Base-by-base conservation (phyloP, 139 green algal species). In the Volvox reticuliferus region DNA sequence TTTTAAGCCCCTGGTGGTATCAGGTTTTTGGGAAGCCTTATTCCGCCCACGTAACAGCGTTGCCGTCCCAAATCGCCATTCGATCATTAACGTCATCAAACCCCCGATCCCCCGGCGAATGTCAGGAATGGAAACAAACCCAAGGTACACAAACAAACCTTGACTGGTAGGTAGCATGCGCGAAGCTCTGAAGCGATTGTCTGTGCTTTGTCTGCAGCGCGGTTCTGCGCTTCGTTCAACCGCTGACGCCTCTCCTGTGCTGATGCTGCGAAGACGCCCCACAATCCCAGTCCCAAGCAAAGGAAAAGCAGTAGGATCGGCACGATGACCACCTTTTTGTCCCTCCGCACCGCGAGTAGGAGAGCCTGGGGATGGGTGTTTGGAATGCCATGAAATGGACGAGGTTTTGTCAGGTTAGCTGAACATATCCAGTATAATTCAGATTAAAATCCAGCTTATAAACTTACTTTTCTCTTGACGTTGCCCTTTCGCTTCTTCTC, bases 181-280 rank as follows among this genome's bases (percentile, higher is more conserved):
- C 85, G 85, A 21, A 89, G 85, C 85, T 89, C 85, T 12, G 85
- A 89, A 3, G 18, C 44, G 28, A 89, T 89, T n/a, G 37, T 82
- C 69, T 82, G 85, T 30, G 85, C 85, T 50, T 89, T 89, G 37
- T 89, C 85, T 14, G 33, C 26, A 16, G 85, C 85, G 28, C 85
- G 85, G 69, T 82, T 89, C 14, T 61, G 69, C 28, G 85, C 85
- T 12, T 55, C 55, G 5, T 19, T 26, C 14, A 61, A 13, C 21
- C 85, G 85, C 85, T 67, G 35, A 20, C 20, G 18, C n/a, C 6
- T 13, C 68, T 89, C 85, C 85, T 71, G 37, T 21, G 24, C n/a
- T 20, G 69, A 78, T 30, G 85, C 28, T 28, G 85, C 85, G 18
- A 89, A 71, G 24, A 89, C 85, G 37, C 85, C 85, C 85, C 85